Evolutionary conservation across 2,329 filamentous ascomycete genomes (phyloP).

Genomic region (Ascocoryne sarcoides): DNA sequence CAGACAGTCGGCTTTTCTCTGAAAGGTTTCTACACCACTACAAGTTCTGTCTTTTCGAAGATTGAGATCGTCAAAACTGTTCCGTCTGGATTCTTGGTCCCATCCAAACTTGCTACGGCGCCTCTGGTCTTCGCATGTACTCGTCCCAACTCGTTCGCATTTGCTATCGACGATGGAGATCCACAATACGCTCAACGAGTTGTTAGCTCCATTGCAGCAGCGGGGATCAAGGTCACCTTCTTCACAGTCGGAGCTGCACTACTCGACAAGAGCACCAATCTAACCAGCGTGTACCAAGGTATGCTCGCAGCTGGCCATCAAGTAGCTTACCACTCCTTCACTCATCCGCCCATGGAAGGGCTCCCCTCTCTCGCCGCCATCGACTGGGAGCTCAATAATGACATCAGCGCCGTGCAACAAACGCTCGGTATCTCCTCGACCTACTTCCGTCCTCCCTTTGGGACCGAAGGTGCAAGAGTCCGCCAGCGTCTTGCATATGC

Average conservation of each 20-base stretch:
- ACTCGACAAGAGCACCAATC: constrained; percentile 47
- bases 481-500: constrained; percentile 49
- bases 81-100: constrained; percentile 43
- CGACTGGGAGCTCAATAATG: constrained; percentile 53
- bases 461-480: constrained; percentile 58
- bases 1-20: constrained; percentile 51
- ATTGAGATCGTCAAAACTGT: constrained; percentile 52
- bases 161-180: constrained; percentile 62
- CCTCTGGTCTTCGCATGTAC: constrained; percentile 55
- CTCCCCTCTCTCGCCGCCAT: constrained; percentile 43
- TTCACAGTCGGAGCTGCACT: constrained; percentile 61
- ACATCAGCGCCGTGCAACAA: constrained; percentile 39
- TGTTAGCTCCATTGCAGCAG: constrained; percentile 51
- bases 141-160: constrained; percentile 61
- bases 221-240: constrained; percentile 58
- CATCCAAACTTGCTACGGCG: constrained; percentile 52
- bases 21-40: constrained; percentile 52
- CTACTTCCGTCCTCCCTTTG: constrained; percentile 64
- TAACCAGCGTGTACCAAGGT: constrained; percentile 54
- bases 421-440: constrained; percentile 32
- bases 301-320: constrained; percentile 57
- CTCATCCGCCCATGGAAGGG: constrained; percentile 58
- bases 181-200: constrained; percentile 51
- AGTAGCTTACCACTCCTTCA: constrained; percentile 59
- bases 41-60: constrained; percentile 42